A percentile compares a stretch with the other conserved stretches of the same genome.
Conservation (phyloP, 2,329 filamentous ascomycete genomes). For the Hymenoscyphus fraxineus region DNA sequence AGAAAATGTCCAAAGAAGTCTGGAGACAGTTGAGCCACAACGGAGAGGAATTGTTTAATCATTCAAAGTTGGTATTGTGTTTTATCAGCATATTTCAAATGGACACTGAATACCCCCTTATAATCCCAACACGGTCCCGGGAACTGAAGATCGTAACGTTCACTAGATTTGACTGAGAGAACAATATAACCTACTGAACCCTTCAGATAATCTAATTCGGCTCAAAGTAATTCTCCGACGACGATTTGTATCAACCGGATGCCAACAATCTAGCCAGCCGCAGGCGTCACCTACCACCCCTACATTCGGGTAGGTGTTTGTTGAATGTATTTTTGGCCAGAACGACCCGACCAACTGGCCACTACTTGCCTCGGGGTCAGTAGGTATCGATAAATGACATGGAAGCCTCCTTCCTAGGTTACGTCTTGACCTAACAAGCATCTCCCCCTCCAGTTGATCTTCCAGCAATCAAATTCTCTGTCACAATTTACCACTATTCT, state of each 20-base stretch:
- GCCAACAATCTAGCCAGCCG: too few species aligned
- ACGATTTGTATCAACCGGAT: too few species aligned
- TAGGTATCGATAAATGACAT: not conserved
- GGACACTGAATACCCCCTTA: not conserved
- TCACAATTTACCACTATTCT: slow-evolving; percentile 18
- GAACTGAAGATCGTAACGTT: not conserved
- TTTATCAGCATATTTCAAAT: slow-evolving; percentile 25
- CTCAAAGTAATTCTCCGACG: not conserved
- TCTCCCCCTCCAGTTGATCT: not conserved
- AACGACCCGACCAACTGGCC: not conserved
- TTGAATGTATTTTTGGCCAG: not conserved
- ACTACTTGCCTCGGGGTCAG: not conserved
- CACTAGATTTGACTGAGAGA: not conserved
- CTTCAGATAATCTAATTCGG: not conserved
- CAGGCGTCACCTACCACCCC: too few species aligned
- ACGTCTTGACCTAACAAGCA: not conserved
- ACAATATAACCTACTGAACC: not conserved
- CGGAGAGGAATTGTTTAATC: slow-evolving; percentile 25
- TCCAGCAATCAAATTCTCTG: not conserved
- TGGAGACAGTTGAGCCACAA: slow-evolving; percentile 39
- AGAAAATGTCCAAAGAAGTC: slow-evolving; percentile 49
- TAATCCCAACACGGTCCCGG: not conserved
- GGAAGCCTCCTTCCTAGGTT: not conserved
- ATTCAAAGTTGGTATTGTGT: not conserved
- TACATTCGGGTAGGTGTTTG: too few species aligned